Base-by-base conservation (phyloP, 352 stramenopile species). In the Phytopythium cucurbitacearum region DNA sequence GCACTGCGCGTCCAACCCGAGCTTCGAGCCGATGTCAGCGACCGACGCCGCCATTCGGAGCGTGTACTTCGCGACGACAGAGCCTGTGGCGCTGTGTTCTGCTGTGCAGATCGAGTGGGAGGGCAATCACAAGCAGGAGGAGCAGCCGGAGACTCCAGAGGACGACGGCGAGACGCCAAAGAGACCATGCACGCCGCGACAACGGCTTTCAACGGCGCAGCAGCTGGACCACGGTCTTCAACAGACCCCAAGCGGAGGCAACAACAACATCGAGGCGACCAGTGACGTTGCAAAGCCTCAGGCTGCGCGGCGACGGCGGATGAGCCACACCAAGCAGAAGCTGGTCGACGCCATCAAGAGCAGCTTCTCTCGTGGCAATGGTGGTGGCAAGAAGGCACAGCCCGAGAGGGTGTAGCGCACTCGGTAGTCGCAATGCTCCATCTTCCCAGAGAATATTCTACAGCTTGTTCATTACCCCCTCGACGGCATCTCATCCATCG, bases 251-350 rank as follows among this genome's bases (percentile, higher is more conserved):
- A 16, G 60, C 63, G 16, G 35, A 61, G 15, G 12, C 63, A 33
- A 40, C 35, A 28, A 32, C 51, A 45, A 7, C 11, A 38, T 3
- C 13, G 43, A 49, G 11, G 42, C 21, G 4, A 9, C 4, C 1
- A 10, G 33, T 11, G 32, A 15, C 15, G 10, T 41, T 52, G 34
- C 6, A 12, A 8, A 59, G 33, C 9, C 39, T 0, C 62, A 69
- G 33, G 50, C 56, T 33, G 12, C 32, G 16, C 35, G 40, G 10
- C 21, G 60, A 43, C 48, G 73, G 40, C 64, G 52, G 40, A 51
- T 75, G 28, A 87, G 77, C 71, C 67, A 77, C 37, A 72, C 67
- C 15, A 91, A 91, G 62, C 64, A 87, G 49, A 87, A 85, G 56
- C 65, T 91, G 13, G 62, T 89, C 21, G 65, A 85, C 33, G 80